Evolutionary conservation across 805 yeast genomes (phyloP).

Genomic region (Candida dendrica): DNA sequence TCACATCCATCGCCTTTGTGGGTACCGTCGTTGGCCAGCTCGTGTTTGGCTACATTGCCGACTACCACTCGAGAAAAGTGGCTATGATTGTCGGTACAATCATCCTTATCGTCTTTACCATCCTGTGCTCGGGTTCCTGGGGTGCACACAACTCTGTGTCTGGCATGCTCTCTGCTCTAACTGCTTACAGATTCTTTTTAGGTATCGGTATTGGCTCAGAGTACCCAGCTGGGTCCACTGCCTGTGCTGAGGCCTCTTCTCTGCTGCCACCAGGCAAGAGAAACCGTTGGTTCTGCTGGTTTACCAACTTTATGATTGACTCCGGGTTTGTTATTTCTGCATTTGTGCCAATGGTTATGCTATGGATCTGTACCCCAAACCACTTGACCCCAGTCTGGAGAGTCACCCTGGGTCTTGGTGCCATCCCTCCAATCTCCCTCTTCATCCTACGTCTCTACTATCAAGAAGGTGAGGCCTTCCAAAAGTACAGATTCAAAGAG

Average conservation of each 20-base stretch:
- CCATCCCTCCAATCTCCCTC: constrained; percentile 74
- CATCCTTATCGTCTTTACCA: constrained; percentile 69
- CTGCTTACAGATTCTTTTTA: constrained; percentile 77
- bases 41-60: constrained; percentile 73
- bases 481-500: constrained; percentile 60
- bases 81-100: constrained; percentile 79
- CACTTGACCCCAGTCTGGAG: constrained; percentile 88
- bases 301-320: constrained; percentile 85
- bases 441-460: constrained; percentile 73
- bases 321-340: constrained; percentile 77
- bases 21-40: constrained; percentile 90
- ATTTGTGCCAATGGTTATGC: constrained; percentile 77
- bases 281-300: constrained; percentile 84
- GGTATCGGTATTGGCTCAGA: constrained; percentile 95
- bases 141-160: constrained; percentile 57
- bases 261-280: constrained; percentile 73
- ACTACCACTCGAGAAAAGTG: constrained; percentile 68
- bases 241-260: constrained; percentile 87
- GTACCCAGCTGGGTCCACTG: constrained; percentile 89
- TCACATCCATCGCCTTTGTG: constrained; percentile 82
- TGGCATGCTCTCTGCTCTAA: constrained; percentile 79
- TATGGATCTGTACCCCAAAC: constrained; percentile 71
- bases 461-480: constrained; percentile 66
- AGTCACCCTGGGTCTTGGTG: constrained; percentile 83
- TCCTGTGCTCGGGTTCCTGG: constrained; percentile 83